A percentile compares a stretch with the other conserved stretches of the same genome.
Conservation (phyloP, 192 early-diverging fungal species). For the Gaertneriomyces semiglobifer region DNA sequence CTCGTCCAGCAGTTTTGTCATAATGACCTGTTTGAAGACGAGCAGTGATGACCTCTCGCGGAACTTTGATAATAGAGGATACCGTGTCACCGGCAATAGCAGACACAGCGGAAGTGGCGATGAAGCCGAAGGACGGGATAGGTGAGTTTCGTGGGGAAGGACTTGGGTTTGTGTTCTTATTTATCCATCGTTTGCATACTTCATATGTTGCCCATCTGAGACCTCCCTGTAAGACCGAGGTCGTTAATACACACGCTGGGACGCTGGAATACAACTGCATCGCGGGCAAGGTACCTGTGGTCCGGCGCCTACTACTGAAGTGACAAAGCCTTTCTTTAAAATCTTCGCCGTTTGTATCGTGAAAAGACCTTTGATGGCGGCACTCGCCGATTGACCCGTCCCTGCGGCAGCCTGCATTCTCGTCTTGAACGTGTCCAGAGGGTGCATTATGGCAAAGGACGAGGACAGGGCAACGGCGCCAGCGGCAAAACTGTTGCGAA, state of each 20-base stretch:
- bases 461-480: slow-evolving; percentile 62
- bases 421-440: slow-evolving; percentile 72
- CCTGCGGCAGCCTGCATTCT: slow-evolving; percentile 60
- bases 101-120: slow-evolving; percentile 65
- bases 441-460: slow-evolving; percentile 72
- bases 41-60: slow-evolving; percentile 71
- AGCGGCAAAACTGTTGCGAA: slow-evolving; percentile 54
- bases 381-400: slow-evolving; percentile 5
- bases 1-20: slow-evolving; percentile 16
- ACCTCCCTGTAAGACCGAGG: slow-evolving; percentile 47
- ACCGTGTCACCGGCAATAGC: slow-evolving; percentile 69
- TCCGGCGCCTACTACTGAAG: slow-evolving; percentile 66
- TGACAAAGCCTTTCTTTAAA: slow-evolving; percentile 62
- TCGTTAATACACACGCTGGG: background rate
- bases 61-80: slow-evolving; percentile 72
- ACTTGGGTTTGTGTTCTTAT: too few relatives aligned
- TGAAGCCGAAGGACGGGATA: slow-evolving; percentile 40
- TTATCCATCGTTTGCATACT: slow-evolving; percentile 49
- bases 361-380: slow-evolving; percentile 46
- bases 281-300: slow-evolving; percentile 50
- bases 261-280: background rate
- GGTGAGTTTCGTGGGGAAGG: slow-evolving; percentile 4
- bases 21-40: slow-evolving; percentile 67
- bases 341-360: slow-evolving; percentile 46
- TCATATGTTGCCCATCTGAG: slow-evolving; percentile 69